A percentile compares a stretch with the other conserved stretches of the same genome.
Evolutionary conservation across 1,284 basidiomycete genomes (phyloP).

Genomic region (Rhodofomes roseus): DNA sequence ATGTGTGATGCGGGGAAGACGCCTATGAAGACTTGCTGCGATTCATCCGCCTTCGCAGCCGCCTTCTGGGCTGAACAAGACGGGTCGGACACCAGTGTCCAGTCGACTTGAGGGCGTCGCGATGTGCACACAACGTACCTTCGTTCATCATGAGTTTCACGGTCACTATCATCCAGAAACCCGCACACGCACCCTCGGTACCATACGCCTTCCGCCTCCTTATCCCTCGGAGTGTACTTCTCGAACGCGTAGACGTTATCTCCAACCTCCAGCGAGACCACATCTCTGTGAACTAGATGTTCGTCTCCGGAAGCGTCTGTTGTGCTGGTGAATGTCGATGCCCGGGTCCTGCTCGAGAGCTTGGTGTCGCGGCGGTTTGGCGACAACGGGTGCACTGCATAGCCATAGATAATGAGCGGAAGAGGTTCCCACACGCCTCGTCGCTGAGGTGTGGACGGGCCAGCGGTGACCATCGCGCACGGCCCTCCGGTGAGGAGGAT

Average conservation of each 20-base stretch:
- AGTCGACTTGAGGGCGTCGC: constrained; percentile 63
- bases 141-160: constrained; percentile 5
- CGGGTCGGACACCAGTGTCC: constrained; percentile 54
- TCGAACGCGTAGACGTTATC: constrained; percentile 98
- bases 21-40: constrained; percentile 89
- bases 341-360: constrained; percentile 55
- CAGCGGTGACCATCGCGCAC: constrained; percentile 11
- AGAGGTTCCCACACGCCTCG: constrained; percentile 74
- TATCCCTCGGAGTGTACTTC: constrained; percentile 71
- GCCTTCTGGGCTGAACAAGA: constrained; percentile 43
- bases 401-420: constrained; percentile 78
- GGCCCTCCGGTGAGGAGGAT: not conserved
- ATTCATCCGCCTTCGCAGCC: constrained; percentile 62
- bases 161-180: constrained; percentile 6
- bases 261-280: constrained; percentile 84
- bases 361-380: constrained; percentile 72
- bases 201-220: constrained; percentile 78
- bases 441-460: constrained; percentile 13
- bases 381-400: constrained; percentile 75
- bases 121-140: constrained; percentile 89
- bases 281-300: constrained; percentile 61
- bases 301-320: constrained; percentile 62
- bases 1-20: constrained; percentile 94
- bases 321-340: constrained; percentile 67
- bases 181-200: constrained; percentile 75